Evolutionary conservation across 2,329 filamentous ascomycete species (phyloP), one percentile per base, ranked within the genome.

Genomic region (Leptodontidium sp.): DNA sequence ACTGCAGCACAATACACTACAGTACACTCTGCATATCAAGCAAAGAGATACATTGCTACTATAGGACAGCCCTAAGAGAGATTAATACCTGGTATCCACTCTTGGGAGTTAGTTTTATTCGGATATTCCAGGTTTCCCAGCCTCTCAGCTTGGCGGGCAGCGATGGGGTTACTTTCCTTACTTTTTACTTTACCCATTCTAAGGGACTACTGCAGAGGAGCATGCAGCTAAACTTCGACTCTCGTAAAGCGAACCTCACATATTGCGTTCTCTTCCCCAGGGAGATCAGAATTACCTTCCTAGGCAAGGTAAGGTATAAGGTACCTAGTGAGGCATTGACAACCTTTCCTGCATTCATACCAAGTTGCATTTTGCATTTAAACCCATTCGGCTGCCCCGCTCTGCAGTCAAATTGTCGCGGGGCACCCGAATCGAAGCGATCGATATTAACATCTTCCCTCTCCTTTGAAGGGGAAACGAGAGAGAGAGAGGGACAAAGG

Each of bases 181-280:
- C 21, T 21, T 32, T 32, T 32, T 32, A 32, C 29, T 32, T 32
- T 32, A 32, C 29, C 29, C 29, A 32, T 32, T 32, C 7, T 2
- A 11, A 5, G n/a, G 21, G n/a, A 59, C 63, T 59, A 59, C 64
- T 59, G 53, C 63, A 65, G 17, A 35, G 38, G 24, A n/a, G 62
- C 21, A 52, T 29, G 61, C 61, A 38, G n/a, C 49, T 64, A 55
- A 24, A n/a, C 8, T 49, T 57, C 26, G 26, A 52, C 38, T 40
- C 66, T 68, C 66, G 66, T 68, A 68, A 68, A 61, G 9, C n/a
- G 43, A 47, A 65, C 61, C 61, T 68, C 29, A 50, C 55, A 47
- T 14, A 29, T 32, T 52, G n/a, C 38, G 38, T 40, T 12, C 38
- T 40, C 5, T 11, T 40, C 38, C 38, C 32, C 9, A 35, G 38